These are phyloP conservation scores for Chaetothyriales sp. DNA, from an alignment of 2,329 filamentous ascomycete genomes.

Conservation along the genomic window DNA sequence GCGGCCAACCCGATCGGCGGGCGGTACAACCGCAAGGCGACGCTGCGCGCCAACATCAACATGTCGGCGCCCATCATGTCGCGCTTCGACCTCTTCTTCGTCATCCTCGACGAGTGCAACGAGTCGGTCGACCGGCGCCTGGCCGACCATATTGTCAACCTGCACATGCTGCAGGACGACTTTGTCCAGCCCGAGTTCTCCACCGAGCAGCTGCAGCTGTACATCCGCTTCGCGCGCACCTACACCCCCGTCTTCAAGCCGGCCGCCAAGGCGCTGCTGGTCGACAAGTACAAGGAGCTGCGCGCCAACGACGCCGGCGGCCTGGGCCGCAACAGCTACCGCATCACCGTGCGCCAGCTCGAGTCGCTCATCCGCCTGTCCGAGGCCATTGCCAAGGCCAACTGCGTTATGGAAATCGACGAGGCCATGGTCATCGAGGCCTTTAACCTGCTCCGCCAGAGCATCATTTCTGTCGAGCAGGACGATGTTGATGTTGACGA, in stretches of 20 bases:
- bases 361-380: slow-evolving; percentile 91
- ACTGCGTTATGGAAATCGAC: slow-evolving; percentile 83
- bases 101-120: slow-evolving; percentile 92
- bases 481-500: slow-evolving; percentile 93
- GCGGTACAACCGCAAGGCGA: slow-evolving; percentile 93
- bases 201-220: slow-evolving; percentile 90
- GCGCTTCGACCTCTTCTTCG: slow-evolving; percentile 96
- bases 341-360: slow-evolving; percentile 90
- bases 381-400: slow-evolving; percentile 96
- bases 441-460: slow-evolving; percentile 78
- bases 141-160: slow-evolving; percentile 83
- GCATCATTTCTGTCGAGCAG: slow-evolving; percentile 95
- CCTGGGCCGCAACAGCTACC: slow-evolving; percentile 86
- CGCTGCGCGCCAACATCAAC: slow-evolving; percentile 88
- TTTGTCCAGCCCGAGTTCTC: slow-evolving; percentile 87
- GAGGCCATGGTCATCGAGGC: slow-evolving; percentile 80
- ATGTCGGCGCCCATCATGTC: slow-evolving; percentile 99
- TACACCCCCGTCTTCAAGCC: slow-evolving; percentile 88
- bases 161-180: slow-evolving; percentile 85
- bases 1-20: slow-evolving; percentile 93
- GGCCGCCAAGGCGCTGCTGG: slow-evolving; percentile 71
- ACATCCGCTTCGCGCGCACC: slow-evolving; percentile 89
- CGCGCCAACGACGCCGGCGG: slow-evolving; percentile 86
- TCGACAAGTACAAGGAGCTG: slow-evolving; percentile 90
- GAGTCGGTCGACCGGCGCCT: slow-evolving; percentile 80